Percentiles rank a stretch among this genome's conserved stretches.
Conservation (phyloP, 2,329 filamentous ascomycete species). For the Hymenotorrendiella dingleyae region DNA sequence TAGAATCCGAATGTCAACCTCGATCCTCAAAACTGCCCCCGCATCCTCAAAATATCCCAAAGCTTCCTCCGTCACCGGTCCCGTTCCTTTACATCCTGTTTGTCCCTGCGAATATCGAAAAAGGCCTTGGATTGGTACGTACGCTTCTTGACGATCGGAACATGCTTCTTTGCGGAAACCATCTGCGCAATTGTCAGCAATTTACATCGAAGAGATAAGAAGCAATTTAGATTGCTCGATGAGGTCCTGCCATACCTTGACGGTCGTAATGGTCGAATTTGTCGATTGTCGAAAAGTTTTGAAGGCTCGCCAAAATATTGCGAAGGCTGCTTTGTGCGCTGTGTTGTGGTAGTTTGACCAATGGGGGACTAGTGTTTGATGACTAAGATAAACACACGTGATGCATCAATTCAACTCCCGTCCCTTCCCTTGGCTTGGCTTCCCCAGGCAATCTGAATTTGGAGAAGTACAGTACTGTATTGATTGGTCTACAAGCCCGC, state of each 20-base stretch:
- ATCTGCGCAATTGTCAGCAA: conserved; percentile 52
- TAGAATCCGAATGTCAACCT: conserved; percentile 24
- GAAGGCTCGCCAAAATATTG: too few relatives aligned
- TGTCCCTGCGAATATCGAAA: too few relatives aligned
- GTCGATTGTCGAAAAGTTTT: too few relatives aligned
- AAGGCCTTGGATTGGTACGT: conserved; percentile 54
- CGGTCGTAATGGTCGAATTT: too few relatives aligned
- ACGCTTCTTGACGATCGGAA: conserved; percentile 99
- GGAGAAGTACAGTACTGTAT: too few relatives aligned
- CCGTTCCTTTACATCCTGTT: too few relatives aligned
- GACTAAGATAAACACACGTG: too few relatives aligned
- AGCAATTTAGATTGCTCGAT: neutral
- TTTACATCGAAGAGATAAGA: neutral
- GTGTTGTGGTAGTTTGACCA: neutral
- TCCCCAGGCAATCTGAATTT: too few relatives aligned
- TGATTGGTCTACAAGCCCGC: too few relatives aligned
- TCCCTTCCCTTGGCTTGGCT: too few relatives aligned
- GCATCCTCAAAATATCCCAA: neutral
- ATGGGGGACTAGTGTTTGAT: conserved; percentile 3
- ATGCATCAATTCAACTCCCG: too few relatives aligned
- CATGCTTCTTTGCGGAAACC: conserved; percentile 98
- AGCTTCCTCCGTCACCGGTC: neutral
- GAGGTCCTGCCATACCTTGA: conserved; percentile 24
- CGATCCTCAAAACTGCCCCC: neutral
- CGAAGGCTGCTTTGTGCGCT: neutral